Percentiles rank a stretch among this genome's conserved stretches.
These are phyloP conservation scores for Mayamaea pseudoterrestris DNA, from an alignment of 108 stramenopile species.

Conservation along the genomic window DNA sequence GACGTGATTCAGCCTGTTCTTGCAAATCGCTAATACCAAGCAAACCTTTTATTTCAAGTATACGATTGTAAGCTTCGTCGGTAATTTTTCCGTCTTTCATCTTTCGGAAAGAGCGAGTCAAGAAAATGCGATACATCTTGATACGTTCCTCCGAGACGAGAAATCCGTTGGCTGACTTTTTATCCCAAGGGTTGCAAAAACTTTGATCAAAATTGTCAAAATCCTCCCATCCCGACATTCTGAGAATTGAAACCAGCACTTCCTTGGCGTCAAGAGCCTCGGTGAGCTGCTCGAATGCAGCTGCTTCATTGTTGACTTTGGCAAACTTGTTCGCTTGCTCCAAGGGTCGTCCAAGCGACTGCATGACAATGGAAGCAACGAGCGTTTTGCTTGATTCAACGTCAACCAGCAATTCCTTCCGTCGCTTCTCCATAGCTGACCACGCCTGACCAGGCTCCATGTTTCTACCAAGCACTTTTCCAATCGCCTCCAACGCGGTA, in stretches of 20 bases:
- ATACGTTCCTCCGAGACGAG: constrained; percentile 38
- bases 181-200: constrained; percentile 61
- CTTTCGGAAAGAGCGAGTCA: constrained; percentile 39
- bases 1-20: constrained; percentile 38
- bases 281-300: constrained; percentile 49
- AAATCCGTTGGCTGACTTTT: constrained; percentile 61
- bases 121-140: constrained; percentile 67
- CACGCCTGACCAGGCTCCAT: constrained; percentile 47
- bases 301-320: constrained; percentile 68
- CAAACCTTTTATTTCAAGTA: constrained; percentile 49
- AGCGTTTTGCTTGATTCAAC: constrained; percentile 36
- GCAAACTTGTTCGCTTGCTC: constrained; percentile 60
- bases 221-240: constrained; percentile 62
- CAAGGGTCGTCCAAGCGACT: constrained; percentile 56
- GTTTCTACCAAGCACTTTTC: constrained; percentile 31
- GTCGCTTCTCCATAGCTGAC: constrained; percentile 47
- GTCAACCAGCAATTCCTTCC: constrained; percentile 53
- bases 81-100: constrained; percentile 38
- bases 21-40: constrained; percentile 57
- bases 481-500: constrained; percentile 45
- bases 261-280: constrained; percentile 67
- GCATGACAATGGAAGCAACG: constrained; percentile 59
- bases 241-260: constrained; percentile 41
- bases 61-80: constrained; percentile 34
- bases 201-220: constrained; percentile 43